These are phyloP conservation scores for Sporothrix mexicana DNA, from an alignment of 2,329 filamentous ascomycete species.

Conservation along the genomic window DNA sequence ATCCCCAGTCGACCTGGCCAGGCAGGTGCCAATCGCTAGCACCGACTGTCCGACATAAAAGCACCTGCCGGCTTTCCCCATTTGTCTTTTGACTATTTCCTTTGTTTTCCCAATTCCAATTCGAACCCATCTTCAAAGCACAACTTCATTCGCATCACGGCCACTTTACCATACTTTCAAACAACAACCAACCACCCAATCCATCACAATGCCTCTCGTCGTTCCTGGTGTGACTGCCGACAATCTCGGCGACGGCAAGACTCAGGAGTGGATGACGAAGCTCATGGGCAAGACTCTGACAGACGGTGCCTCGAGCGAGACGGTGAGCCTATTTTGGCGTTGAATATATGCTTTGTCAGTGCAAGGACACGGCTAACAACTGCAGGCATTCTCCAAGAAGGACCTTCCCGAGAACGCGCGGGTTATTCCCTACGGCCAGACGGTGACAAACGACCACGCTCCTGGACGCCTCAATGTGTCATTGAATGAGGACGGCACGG, in stretches of 20 bases:
- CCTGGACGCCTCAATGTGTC: constrained; percentile 64
- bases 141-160: neutral
- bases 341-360: too few relatives aligned
- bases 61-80: neutral
- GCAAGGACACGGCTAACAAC: neutral
- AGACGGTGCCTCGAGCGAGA: constrained; percentile 57
- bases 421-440: constrained; percentile 61
- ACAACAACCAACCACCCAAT: neutral
- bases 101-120: neutral
- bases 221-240: constrained; percentile 61
- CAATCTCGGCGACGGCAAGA: constrained; percentile 52
- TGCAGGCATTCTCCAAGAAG: constrained; percentile 64
- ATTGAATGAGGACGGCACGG: constrained; percentile 64
- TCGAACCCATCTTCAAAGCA: neutral
- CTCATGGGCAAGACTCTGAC: constrained; percentile 68
- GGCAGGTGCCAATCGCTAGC: constrained; percentile 25
- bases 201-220: constrained; percentile 66
- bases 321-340: too few relatives aligned
- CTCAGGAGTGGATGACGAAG: constrained; percentile 65
- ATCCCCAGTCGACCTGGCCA: neutral
- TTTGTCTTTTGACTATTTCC: neutral
- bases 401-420: constrained; percentile 64
- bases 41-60: constrained; percentile 16
- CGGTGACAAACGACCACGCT: constrained; percentile 64
- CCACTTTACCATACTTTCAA: neutral